Percentiles rank a stretch among this genome's conserved stretches.
These are phyloP conservation scores for Mycena sanguinolenta DNA, from an alignment of 768 basidiomycete genomes.

Conservation along the genomic window DNA sequence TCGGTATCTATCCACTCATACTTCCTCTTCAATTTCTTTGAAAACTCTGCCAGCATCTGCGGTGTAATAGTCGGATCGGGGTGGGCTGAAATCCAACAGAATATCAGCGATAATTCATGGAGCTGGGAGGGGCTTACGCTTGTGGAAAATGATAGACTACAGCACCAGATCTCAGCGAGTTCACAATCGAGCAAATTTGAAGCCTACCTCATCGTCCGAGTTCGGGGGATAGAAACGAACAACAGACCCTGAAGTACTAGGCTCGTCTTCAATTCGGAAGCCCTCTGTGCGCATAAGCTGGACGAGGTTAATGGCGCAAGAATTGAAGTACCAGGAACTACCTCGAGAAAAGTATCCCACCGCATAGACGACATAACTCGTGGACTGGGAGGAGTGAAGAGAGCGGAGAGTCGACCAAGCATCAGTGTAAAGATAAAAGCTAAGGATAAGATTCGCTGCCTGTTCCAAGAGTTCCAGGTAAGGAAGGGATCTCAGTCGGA, in stretches of 20 bases:
- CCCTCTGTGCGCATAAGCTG: slow-evolving; percentile 55
- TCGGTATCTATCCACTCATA: slow-evolving; percentile 76
- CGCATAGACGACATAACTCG: slow-evolving; percentile 67
- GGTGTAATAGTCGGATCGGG: slow-evolving; percentile 76
- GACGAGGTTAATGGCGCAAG: background rate
- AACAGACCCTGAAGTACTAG: background rate
- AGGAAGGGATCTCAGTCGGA: background rate
- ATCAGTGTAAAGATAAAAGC: too few relatives aligned
- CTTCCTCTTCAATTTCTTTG: slow-evolving; percentile 67
- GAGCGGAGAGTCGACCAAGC: too few relatives aligned
- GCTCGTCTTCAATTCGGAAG: background rate
- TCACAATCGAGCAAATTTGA: background rate
- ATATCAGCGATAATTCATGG: slow-evolving; percentile 10
- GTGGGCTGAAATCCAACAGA: slow-evolving; percentile 64
- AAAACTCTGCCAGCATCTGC: slow-evolving; percentile 62
- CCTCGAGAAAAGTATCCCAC: slow-evolving; percentile 86
- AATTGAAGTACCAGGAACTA: slow-evolving; percentile 43
- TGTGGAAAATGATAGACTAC: background rate
- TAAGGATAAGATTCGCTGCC: too few relatives aligned
- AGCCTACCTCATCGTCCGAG: background rate
- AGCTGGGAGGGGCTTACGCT: too few relatives aligned
- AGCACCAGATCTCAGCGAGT: background rate
- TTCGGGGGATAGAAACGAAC: background rate
- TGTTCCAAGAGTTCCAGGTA: too few relatives aligned
- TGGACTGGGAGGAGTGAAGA: background rate